Conservation (phyloP, 768 basidiomycete genomes). For the Artomyces pyxidatus region DNA sequence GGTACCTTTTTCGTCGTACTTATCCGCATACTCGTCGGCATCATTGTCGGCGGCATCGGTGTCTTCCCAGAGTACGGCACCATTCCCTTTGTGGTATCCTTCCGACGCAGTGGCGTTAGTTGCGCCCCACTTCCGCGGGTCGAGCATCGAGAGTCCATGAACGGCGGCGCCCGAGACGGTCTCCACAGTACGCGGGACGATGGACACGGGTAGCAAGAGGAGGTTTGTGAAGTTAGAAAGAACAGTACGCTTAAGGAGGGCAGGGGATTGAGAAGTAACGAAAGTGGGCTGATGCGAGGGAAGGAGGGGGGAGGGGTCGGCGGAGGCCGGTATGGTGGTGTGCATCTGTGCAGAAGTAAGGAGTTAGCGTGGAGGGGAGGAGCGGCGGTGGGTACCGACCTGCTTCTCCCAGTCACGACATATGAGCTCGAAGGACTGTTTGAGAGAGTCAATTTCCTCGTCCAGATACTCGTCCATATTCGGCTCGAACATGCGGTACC, state of each 20-base stretch:
- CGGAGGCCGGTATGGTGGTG: slow-evolving; percentile 4
- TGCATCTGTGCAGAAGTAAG: neutral
- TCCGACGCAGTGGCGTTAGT: slow-evolving; percentile 7
- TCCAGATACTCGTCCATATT: slow-evolving; percentile 98
- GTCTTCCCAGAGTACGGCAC: slow-evolving; percentile 12
- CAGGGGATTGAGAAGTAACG: slow-evolving; percentile 45
- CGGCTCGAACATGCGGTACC: slow-evolving; percentile 90
- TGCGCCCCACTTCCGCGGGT: slow-evolving; percentile 74
- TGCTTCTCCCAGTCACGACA: slow-evolving; percentile 77
- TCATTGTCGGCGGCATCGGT: slow-evolving; percentile 5
- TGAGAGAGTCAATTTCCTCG: slow-evolving; percentile 82
- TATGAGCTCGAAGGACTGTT: slow-evolving; percentile 61
- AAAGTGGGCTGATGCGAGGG: slow-evolving; percentile 9
- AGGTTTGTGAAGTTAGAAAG: slow-evolving; percentile 87
- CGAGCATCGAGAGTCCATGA: slow-evolving; percentile 82
- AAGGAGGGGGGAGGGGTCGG: slow-evolving; percentile 2
- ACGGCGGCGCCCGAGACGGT: slow-evolving; percentile 71
- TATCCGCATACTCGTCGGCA: slow-evolving; percentile 20
- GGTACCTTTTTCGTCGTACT: slow-evolving; percentile 22
- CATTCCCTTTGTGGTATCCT: slow-evolving; percentile 12
- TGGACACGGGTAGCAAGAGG: slow-evolving; percentile 88
- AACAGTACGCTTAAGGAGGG: slow-evolving; percentile 86
- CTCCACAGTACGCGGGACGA: slow-evolving; percentile 72
- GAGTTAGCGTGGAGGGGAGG: neutral
- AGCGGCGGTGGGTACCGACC: slow-evolving; percentile 30